Percentiles rank a stretch among this genome's conserved stretches.
Evolutionary conservation across 140 eudicot species (phyloP).

Genomic region (Anethum foeniculum): DNA sequence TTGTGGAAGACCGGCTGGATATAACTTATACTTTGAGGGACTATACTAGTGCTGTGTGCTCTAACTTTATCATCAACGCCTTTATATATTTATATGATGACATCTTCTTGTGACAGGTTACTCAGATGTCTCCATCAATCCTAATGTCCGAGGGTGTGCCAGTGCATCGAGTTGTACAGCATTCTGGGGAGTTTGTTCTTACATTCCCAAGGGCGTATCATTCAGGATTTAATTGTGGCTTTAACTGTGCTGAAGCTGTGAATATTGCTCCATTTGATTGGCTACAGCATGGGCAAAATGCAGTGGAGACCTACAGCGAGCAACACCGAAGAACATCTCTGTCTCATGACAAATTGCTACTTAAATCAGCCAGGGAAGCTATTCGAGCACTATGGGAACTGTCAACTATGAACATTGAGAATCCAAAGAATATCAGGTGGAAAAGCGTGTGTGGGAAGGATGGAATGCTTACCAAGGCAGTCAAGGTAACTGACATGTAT

Average conservation of each 20-base stretch:
- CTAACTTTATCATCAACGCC: not conserved
- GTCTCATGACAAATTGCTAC: slow-evolving; percentile 70
- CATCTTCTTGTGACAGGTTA: slow-evolving; percentile 40
- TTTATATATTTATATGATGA: not conserved
- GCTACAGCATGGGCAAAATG: slow-evolving; percentile 72
- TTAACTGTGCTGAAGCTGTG: slow-evolving; percentile 87
- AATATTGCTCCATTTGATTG: slow-evolving; percentile 88
- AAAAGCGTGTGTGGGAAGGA: slow-evolving; percentile 54
- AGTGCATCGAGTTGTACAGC: slow-evolving; percentile 52
- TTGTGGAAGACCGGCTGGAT: not conserved
- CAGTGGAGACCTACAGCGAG: slow-evolving; percentile 63
- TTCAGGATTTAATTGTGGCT: slow-evolving; percentile 82
- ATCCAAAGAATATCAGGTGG: slow-evolving; percentile 40
- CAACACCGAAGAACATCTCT: slow-evolving; percentile 67
- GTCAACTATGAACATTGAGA: slow-evolving; percentile 23
- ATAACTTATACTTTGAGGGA: not conserved
- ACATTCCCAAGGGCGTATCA: slow-evolving; percentile 87
- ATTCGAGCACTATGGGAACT: slow-evolving; percentile 46
- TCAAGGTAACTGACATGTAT: slow-evolving; percentile 38
- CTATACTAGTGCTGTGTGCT: not conserved
- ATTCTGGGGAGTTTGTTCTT: slow-evolving; percentile 67
- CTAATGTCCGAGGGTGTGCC: slow-evolving; percentile 72
- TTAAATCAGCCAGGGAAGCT: slow-evolving; percentile 54
- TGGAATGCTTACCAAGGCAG: slow-evolving; percentile 53
- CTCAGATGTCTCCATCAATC: slow-evolving; percentile 71